These are phyloP conservation scores for Fusarium pseudoanthophilum DNA, from an alignment of 2,329 filamentous ascomycete genomes.

Conservation along the genomic window DNA sequence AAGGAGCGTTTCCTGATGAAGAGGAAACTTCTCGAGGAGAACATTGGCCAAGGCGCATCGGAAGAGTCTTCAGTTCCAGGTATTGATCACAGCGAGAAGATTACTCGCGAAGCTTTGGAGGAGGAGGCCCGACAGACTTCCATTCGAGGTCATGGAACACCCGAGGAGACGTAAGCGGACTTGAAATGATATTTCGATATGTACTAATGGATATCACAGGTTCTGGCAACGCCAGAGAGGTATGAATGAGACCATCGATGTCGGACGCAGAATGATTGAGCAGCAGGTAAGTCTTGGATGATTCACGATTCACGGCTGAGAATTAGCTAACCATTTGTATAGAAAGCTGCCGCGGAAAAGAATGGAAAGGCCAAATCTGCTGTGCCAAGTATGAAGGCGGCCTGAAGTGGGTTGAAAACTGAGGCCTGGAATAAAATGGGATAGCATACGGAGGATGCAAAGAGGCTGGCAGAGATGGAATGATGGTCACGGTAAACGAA, in stretches of 20 bases:
- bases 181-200: background rate
- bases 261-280: conserved; percentile 66
- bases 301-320: background rate
- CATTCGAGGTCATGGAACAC: conserved; percentile 58
- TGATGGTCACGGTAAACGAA: conserved; percentile 9
- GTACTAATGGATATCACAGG: conserved; percentile 49
- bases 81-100: conserved; percentile 66
- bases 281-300: conserved; percentile 49
- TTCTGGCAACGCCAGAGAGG: conserved; percentile 73
- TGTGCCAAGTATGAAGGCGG: conserved; percentile 37
- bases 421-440: background rate
- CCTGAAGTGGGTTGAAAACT: background rate
- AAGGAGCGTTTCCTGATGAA: conserved; percentile 83
- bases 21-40: conserved; percentile 81
- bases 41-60: conserved; percentile 67
- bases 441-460: background rate
- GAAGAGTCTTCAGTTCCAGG: conserved; percentile 60
- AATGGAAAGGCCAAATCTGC: conserved; percentile 31
- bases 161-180: conserved; percentile 61
- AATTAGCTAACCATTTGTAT: conserved; percentile 6
- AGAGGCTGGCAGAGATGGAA: background rate
- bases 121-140: conserved; percentile 68
- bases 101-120: conserved; percentile 73
- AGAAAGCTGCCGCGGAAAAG: conserved; percentile 25
- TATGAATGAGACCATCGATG: conserved; percentile 66